phyloP scores from a whole-genome alignment of 257 asterid genomes.

The Schizonepeta tenuifolia region DNA sequence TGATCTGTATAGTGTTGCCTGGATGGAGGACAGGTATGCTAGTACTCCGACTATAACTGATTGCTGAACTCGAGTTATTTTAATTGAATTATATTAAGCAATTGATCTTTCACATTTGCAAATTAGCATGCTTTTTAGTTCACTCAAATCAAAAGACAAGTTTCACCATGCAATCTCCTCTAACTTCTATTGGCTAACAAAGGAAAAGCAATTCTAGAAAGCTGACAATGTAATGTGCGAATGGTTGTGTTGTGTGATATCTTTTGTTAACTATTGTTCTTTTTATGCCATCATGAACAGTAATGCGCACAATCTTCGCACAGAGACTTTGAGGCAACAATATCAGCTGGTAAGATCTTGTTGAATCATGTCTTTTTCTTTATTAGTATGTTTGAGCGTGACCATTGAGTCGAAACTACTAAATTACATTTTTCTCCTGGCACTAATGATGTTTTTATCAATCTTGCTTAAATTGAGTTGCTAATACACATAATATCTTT shows the following conservation, averaged over 20 bases:
- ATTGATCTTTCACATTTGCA: not conserved
- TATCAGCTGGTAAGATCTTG: conserved; percentile 77
- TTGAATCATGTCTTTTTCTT: not conserved
- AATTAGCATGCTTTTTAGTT: conserved; percentile 3
- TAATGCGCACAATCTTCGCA: conserved; percentile 73
- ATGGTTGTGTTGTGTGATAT: not conserved
- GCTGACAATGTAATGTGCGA: conserved; percentile 6
- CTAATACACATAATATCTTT: not conserved
- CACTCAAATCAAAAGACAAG: not conserved
- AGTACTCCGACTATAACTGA: conserved; percentile 18
- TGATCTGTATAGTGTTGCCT: conserved; percentile 91
- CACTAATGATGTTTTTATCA: not conserved
- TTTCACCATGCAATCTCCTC: not conserved
- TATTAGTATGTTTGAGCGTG: not conserved
- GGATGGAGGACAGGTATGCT: conserved; percentile 98
- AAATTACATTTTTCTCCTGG: not conserved
- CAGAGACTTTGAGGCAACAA: conserved; percentile 85
- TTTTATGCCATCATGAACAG: conserved; percentile 53
- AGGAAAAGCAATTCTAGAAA: not conserved
- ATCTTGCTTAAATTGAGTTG: conserved; percentile 3
- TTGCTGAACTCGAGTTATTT: not conserved
- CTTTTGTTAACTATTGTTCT: conserved; percentile 24
- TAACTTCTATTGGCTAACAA: not conserved
- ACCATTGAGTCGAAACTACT: conserved; percentile 11
- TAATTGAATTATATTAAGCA: not conserved